Base-by-base conservation (phyloP, 1,284 basidiomycete genomes). In the Vanrija pseudolonga region DNA sequence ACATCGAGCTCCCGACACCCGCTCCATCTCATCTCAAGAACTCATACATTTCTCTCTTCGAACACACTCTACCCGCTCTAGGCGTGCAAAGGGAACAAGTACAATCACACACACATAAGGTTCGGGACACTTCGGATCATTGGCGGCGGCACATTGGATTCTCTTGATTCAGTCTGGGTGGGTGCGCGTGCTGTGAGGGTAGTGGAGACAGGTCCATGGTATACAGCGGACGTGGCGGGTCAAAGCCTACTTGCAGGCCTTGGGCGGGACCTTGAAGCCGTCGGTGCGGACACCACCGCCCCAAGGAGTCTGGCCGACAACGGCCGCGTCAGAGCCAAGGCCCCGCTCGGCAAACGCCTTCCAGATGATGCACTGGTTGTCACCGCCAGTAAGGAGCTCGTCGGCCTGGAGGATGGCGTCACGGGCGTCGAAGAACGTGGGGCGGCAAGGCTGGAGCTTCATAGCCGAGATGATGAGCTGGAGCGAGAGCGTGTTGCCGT, bases 321-420 rank as follows among this genome's bases (percentile, higher is more conserved):
- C 82, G n/a, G 64, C 76, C 4, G 91, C 88, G 65, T 90, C 84
- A 17, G 77, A 71, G 6, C 91, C 91, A 36, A 97, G 77, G 3
- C 95, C 95, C 44, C 90, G 83, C 65, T 83, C 78, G 17, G 88
- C 82, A 71, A 98, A 98, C 42, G 84, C 90, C 58, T 82, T 78
- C 92, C 91, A 97, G 59, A 98, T 78, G n/a, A 82, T 79, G 76
- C 95, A 98, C 65, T 82, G 80, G 81, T 98, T 97, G 81, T 90
- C 89, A 15, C 95, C 94, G 19, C 86, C 89, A 1, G 94, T 97
- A 55, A 95, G 82, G 45, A 88, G 78, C 73, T 90, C 79, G 76
- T 97, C 94, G n/a, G 94, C 93, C 67, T 90, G 84, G 65, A 98
- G 84, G 72, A 98, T 95, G 19, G 93, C 92, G 74, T 93, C 87